These are phyloP conservation scores for Angomonas ambiguus DNA, from an alignment of 208 protist genomes.

Conservation along the genomic window DNA sequence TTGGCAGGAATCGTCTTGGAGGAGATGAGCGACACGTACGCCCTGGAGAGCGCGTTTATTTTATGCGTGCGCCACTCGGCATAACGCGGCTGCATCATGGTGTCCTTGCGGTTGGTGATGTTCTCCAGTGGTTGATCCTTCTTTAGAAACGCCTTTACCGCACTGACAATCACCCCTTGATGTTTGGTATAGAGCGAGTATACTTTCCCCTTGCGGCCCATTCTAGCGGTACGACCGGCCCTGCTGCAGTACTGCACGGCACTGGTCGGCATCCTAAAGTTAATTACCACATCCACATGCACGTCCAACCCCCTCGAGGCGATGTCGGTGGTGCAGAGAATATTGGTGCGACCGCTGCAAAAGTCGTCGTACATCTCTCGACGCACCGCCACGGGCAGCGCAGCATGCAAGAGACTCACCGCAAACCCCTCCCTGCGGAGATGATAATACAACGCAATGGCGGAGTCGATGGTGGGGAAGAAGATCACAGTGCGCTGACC, in stretches of 20 bases:
- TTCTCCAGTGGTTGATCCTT: slow-evolving; percentile 49
- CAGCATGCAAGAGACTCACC: slow-evolving; percentile 64
- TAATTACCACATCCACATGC: slow-evolving; percentile 85
- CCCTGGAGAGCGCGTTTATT: slow-evolving; percentile 61
- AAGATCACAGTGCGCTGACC: slow-evolving; percentile 67
- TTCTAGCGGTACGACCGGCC: slow-evolving; percentile 66
- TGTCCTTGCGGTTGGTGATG: slow-evolving; percentile 53
- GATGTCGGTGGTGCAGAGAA: slow-evolving; percentile 90
- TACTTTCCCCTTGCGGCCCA: slow-evolving; percentile 66
- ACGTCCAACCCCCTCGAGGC: slow-evolving; percentile 79
- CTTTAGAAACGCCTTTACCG: slow-evolving; percentile 56
- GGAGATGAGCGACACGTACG: slow-evolving; percentile 81
- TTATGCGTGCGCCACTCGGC: slow-evolving; percentile 78
- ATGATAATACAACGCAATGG: slow-evolving; percentile 73
- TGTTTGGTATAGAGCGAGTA: slow-evolving; percentile 71
- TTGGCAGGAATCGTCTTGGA: slow-evolving; percentile 77
- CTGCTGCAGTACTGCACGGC: slow-evolving; percentile 68
- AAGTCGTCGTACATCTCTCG: slow-evolving; percentile 63
- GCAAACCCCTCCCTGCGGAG: slow-evolving; percentile 54
- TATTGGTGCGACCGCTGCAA: slow-evolving; percentile 70
- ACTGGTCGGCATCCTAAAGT: slow-evolving; percentile 83
- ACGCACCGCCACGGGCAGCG: slow-evolving; percentile 57
- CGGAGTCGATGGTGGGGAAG: slow-evolving; percentile 61
- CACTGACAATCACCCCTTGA: slow-evolving; percentile 68
- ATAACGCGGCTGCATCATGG: slow-evolving; percentile 72